phyloP scores from a whole-genome alignment of 225 moss, liverwort and hornwort genomes.

The Sphagnum contortum region DNA sequence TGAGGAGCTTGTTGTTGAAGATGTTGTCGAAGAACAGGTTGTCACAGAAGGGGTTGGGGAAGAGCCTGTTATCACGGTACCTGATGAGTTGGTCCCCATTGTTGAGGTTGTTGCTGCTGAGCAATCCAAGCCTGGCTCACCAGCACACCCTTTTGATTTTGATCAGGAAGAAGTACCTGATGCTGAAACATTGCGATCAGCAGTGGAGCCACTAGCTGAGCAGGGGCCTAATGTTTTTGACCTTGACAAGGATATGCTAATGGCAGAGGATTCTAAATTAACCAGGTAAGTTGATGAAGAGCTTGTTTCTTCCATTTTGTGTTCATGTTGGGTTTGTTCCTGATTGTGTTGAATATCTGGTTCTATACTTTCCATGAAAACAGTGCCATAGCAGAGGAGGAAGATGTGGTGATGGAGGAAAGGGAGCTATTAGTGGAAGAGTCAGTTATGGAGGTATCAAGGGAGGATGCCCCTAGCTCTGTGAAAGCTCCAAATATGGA shows the following conservation, averaged over 20 bases:
- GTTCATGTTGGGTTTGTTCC: too few species aligned
- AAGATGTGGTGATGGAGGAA: conserved; percentile 58
- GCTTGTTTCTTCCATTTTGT: too few species aligned
- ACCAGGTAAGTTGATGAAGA: conserved; percentile 9
- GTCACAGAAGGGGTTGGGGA: too few species aligned
- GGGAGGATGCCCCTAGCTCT: conserved; percentile 11
- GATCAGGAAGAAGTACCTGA: conserved; percentile 56
- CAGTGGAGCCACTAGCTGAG: conserved; percentile 41
- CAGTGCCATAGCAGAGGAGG: conserved; percentile 7
- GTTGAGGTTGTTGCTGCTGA: conserved; percentile 45
- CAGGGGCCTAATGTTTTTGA: conserved; percentile 75
- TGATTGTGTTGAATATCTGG: too few species aligned
- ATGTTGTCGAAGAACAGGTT: too few species aligned
- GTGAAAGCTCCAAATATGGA: conserved; percentile 19
- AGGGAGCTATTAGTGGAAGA: conserved; percentile 50
- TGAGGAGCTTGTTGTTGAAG: too few species aligned
- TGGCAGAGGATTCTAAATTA: conserved; percentile 24
- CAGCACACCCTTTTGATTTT: conserved; percentile 18
- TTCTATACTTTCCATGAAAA: too few species aligned
- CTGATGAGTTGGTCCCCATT: conserved; percentile 16
- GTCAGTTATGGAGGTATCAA: conserved; percentile 28
- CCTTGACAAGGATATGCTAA: conserved; percentile 53
- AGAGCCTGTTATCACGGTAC: conserved; percentile 1
- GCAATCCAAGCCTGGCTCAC: conserved; percentile 20
- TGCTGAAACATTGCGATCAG: conserved; percentile 83